Percentiles rank a stretch among this genome's conserved stretches.
Conservation (phyloP, 306 rosid genomes). For the Sicyos edulis region DNA sequence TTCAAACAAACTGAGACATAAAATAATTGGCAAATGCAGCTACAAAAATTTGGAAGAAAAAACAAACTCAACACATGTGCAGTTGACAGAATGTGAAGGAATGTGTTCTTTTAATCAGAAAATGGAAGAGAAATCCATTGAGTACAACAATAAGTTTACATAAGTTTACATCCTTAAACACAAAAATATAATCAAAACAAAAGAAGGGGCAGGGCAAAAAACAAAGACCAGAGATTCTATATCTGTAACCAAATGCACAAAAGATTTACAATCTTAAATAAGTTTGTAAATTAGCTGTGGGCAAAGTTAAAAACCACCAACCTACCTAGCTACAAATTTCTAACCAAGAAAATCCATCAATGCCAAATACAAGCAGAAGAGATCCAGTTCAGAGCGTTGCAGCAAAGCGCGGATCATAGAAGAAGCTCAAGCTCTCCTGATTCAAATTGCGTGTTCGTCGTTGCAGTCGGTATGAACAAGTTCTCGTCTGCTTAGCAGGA, state of each 20-base stretch:
- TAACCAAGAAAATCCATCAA: not conserved
- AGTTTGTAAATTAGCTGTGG: conserved; percentile 13
- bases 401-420: not conserved
- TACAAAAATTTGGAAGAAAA: not conserved
- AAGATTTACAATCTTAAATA: conserved; percentile 18
- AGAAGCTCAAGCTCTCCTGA: not conserved
- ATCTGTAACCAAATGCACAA: conserved; percentile 14
- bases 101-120: not conserved
- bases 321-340: conserved; percentile 5
- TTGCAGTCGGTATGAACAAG: not conserved
- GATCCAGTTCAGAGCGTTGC: not conserved
- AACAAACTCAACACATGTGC: not conserved
- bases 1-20: not conserved
- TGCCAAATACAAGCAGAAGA: not conserved
- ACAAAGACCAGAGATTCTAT: conserved; percentile 12
- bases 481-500: conserved; percentile 1
- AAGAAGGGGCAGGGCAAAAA: not conserved
- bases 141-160: no score
- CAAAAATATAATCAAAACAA: not conserved
- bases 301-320: conserved; percentile 8
- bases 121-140: conserved; percentile 15
- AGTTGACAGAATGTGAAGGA: not conserved
- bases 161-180: not conserved
- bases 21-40: not conserved
- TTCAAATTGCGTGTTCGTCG: not conserved